These are phyloP conservation scores for Vitis hybrid DNA, from an alignment of 177 flowering plant species.

Conservation along the genomic window DNA sequence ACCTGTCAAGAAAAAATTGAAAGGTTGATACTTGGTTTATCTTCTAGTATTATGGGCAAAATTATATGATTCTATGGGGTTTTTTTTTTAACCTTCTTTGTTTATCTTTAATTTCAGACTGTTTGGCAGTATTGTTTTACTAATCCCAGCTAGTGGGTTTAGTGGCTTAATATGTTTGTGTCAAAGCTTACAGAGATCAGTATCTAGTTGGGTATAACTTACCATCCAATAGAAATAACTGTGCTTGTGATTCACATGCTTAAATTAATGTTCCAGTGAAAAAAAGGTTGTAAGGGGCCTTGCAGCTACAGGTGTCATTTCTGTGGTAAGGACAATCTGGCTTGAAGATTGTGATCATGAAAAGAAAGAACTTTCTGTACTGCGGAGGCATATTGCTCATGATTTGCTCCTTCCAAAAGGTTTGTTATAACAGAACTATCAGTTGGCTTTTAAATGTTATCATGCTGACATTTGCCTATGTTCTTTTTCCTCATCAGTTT, in stretches of 20 bases:
- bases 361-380: slow-evolving; percentile 79
- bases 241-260: slow-evolving; percentile 3
- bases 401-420: slow-evolving; percentile 78
- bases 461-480: background rate
- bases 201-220: background rate
- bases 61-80: too few relatives aligned
- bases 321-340: slow-evolving; percentile 71
- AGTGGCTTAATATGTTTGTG: too few relatives aligned
- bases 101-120: too few relatives aligned
- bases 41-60: too few relatives aligned
- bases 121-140: too few relatives aligned
- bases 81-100: too few relatives aligned
- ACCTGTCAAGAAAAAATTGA: too few relatives aligned
- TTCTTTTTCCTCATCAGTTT: background rate
- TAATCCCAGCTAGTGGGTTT: too few relatives aligned
- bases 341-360: slow-evolving; percentile 79
- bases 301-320: slow-evolving; percentile 73
- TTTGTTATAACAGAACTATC: slow-evolving; percentile 18
- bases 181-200: background rate
- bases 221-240: background rate
- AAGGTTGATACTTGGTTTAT: too few relatives aligned
- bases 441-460: background rate
- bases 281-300: slow-evolving; percentile 64
- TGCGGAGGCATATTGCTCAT: slow-evolving; percentile 60
- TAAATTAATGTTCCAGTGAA: slow-evolving; percentile 48